Evolutionary conservation across 2,329 filamentous ascomycete species (phyloP).

Genomic region (Phaeophleospora eucalypticola): DNA sequence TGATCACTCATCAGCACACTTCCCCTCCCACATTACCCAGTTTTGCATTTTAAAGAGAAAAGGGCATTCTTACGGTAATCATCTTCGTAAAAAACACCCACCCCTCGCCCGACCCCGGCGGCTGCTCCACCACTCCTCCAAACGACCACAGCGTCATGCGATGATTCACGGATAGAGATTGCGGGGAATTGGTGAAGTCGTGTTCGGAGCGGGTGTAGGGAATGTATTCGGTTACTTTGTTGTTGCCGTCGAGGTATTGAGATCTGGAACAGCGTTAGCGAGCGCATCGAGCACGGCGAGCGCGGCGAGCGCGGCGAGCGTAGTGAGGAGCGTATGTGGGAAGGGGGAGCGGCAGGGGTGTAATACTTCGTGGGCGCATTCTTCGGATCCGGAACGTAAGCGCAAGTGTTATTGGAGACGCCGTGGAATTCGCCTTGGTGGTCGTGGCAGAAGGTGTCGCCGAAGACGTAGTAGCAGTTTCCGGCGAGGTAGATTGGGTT

Average conservation of each 20-base stretch:
- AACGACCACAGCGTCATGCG: conserved; percentile 5
- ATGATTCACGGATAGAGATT: not conserved
- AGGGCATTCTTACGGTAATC: conserved; percentile 2
- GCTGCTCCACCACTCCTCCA: conserved; percentile 8
- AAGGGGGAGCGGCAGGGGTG: no score
- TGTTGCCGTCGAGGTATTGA: conserved; percentile 5
- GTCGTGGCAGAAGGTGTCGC: conserved; percentile 11
- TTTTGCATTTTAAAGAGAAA: no score
- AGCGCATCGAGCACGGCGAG: no score
- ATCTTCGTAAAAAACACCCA: conserved; percentile 10
- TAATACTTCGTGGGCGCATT: not conserved
- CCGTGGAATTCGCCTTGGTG: conserved; percentile 1
- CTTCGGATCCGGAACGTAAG: not conserved
- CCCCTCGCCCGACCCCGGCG: conserved; percentile 2
- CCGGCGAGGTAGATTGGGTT: conserved; percentile 1
- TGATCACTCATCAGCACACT: not conserved
- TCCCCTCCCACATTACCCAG: not conserved
- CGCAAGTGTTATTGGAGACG: conserved; percentile 2
- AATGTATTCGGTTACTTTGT: not conserved
- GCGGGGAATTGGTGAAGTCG: not conserved
- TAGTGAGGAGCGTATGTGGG: no score
- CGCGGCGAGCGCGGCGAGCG: no score
- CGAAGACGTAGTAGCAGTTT: conserved; percentile 7
- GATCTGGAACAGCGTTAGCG: no score
- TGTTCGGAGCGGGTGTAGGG: conserved; percentile 2